phyloP scores from a whole-genome alignment of 257 asterid genomes.

The Lycium ferocissimum region DNA sequence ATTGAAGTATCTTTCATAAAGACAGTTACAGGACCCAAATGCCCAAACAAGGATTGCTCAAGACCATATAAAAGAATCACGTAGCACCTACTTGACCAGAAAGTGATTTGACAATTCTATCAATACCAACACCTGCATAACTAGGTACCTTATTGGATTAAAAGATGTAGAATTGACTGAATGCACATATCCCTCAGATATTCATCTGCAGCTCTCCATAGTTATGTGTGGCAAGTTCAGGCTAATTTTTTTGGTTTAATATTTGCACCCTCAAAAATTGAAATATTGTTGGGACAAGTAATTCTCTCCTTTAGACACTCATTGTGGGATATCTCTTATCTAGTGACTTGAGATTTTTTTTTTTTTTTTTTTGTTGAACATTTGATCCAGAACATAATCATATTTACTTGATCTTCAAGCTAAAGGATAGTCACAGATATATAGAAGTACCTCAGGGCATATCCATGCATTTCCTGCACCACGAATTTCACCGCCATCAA shows the following conservation, averaged over 20 bases:
- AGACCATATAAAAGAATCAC: not conserved
- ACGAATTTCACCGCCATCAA: conserved; percentile 99
- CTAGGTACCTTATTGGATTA: conserved; percentile 5
- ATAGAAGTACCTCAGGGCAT: conserved; percentile 86
- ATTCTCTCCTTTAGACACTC: conserved; percentile 23
- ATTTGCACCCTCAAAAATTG: conserved; percentile 6
- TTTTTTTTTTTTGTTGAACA: not conserved
- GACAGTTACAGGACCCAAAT: conserved; percentile 8
- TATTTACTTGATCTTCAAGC: conserved; percentile 34
- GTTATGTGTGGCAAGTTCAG: not conserved
- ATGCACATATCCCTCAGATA: not conserved
- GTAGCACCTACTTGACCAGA: not conserved
- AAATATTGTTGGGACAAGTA: not conserved
- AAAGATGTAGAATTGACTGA: conserved; percentile 1
- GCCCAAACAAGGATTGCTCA: not conserved
- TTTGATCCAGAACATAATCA: conserved; percentile 3
- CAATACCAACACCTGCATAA: conserved; percentile 15
- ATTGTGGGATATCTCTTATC: not conserved
- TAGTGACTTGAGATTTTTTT: not conserved
- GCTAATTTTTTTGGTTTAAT: conserved; percentile 12
- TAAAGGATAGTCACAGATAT: conserved; percentile 31
- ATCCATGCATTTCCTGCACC: conserved; percentile 99
- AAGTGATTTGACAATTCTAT: not conserved
- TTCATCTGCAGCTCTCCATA: not conserved
- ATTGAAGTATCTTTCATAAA: conserved; percentile 15